Base-by-base conservation (phyloP, 371 early-diverging fungal species). In the Funneliformis caledonium region DNA sequence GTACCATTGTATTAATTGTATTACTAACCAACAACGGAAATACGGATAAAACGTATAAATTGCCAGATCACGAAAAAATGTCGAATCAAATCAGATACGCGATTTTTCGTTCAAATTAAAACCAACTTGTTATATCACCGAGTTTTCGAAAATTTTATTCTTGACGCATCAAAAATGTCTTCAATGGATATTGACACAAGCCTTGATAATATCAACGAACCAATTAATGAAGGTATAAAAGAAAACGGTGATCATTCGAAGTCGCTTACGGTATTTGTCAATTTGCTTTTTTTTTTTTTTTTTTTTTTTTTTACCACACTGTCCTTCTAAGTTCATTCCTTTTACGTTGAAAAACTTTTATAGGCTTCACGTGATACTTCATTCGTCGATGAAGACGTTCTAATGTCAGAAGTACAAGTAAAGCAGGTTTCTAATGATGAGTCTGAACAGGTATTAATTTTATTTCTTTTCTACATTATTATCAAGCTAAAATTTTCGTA, bases 341-440 rank as follows among this genome's bases (percentile, higher is more conserved):
- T 56, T 19, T 1, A n/a, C 19, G 56, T 6, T 56, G 19, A 56
- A 16, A 56, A 16, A 7, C 12, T 7, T 47, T 47, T 56, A 7
- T 19, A 56, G 56, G 7, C 19, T 56, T 56, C 56, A 5, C 56
- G 7, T 16, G 4, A 56, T 56, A 56, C 5, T 16, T 16, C 6
- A 56, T 7, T 56, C 19, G 56, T 16, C 16, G 56, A 56, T 56
- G 43, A 47, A 9, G 70, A 70, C n/a, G 45, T 19, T 45, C 11
- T 70, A 43, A 43, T 45, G 43, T 43, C 22, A 9, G 70, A 70
- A 22, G 45, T 8, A 5, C 22, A 37, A 70, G n/a, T 12, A 45
- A 45, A 45, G 5, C 70, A 70, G 43, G n/a, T 11, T 70, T 70
- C 70, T 16, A 67, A 67, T 67, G 43, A n/a, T 43, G 22, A 70